Evolutionary conservation across 306 rosid genomes (phyloP).

Genomic region (Medicago lupulina): DNA sequence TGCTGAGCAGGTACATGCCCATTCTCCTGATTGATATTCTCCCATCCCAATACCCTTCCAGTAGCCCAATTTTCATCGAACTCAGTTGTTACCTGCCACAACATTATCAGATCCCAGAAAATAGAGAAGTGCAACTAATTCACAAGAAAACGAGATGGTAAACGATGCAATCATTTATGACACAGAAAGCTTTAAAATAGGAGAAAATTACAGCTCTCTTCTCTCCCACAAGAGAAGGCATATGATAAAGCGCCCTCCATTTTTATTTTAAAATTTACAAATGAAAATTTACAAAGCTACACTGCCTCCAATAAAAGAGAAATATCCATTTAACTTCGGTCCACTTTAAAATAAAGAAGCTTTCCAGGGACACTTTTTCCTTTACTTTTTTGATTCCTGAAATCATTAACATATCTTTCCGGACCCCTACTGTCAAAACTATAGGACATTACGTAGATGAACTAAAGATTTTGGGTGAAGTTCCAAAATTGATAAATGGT

Average conservation of each 20-base stretch:
- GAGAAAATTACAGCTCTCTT: not conserved
- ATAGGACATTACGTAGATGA: not conserved
- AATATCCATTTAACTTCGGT: not conserved
- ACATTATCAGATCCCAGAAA: constrained; percentile 34
- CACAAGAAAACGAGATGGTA: constrained; percentile 7
- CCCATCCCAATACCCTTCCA: constrained; percentile 79
- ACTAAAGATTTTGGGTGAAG: not conserved
- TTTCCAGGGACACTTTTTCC: not conserved
- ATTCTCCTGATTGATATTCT: constrained; percentile 64
- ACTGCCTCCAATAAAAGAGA: not conserved
- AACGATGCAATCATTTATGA: constrained; percentile 10
- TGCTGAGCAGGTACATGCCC: constrained; percentile 61
- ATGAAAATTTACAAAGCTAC: constrained; percentile 1
- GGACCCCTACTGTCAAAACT: not conserved
- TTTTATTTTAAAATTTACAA: constrained; percentile 1
- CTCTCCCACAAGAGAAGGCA: constrained; percentile 1
- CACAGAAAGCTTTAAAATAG: not conserved
- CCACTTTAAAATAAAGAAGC: not conserved
- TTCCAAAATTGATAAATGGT: not conserved
- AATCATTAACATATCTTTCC: not conserved
- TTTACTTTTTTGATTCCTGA: not conserved
- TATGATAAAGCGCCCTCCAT: not conserved
- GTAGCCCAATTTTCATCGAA: constrained; percentile 86
- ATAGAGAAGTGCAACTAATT: not conserved
- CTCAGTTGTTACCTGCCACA: constrained; percentile 70